Conservation (phyloP, 352 stramenopile species). For the Globisporangium nagaii region DNA sequence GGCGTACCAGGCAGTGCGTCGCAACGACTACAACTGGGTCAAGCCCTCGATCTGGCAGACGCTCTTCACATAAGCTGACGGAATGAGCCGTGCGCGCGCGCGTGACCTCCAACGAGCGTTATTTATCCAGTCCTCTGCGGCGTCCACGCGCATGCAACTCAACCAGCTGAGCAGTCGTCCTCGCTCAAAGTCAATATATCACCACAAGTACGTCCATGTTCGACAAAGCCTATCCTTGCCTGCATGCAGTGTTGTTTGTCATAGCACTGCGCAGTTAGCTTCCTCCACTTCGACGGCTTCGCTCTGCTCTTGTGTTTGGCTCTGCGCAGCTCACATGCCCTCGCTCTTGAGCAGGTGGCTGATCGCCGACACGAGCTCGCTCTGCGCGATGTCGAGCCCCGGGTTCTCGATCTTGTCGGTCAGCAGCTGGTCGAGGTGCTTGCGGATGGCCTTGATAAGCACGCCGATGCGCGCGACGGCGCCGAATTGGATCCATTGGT, state of each 20-base stretch:
- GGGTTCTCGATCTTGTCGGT: slow-evolving; percentile 93
- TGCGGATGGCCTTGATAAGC: slow-evolving; percentile 93
- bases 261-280: too few species aligned
- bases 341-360: slow-evolving; percentile 74
- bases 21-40: slow-evolving; percentile 93
- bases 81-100: too few species aligned
- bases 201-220: too few species aligned
- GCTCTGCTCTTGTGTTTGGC: too few species aligned
- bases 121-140: slow-evolving; percentile 3
- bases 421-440: slow-evolving; percentile 91
- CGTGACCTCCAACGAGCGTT: too few species aligned
- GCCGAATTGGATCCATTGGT: slow-evolving; percentile 94
- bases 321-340: slow-evolving; percentile 44
- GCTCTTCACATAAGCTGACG: slow-evolving; percentile 57
- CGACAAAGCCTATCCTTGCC: too few species aligned
- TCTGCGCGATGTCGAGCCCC: slow-evolving; percentile 86
- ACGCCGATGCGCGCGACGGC: slow-evolving; percentile 92
- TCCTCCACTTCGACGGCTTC: too few species aligned
- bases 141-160: background rate
- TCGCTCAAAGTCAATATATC: background rate
- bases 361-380: slow-evolving; percentile 78
- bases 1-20: slow-evolving; percentile 72
- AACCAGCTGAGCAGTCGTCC: too few species aligned
- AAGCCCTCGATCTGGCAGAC: slow-evolving; percentile 88
- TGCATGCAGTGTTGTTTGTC: too few species aligned